Conservation (phyloP, 371 early-diverging fungal species). For the Rhizopus delemar region DNA sequence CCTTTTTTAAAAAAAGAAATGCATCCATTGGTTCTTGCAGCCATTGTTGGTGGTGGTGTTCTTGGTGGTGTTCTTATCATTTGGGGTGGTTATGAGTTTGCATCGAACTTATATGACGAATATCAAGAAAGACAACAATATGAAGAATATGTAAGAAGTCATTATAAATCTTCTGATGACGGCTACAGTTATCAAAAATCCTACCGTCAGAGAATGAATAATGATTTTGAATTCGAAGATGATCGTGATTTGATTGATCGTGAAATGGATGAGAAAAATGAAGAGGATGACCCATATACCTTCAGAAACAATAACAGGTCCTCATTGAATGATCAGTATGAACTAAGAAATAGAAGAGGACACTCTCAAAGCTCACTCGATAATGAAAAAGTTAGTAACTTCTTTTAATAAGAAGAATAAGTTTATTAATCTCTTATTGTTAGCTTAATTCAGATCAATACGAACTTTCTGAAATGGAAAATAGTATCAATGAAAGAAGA, state of each 20-base stretch:
- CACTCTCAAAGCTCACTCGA: neutral
- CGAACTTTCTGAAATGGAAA: conserved; percentile 30
- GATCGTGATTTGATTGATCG: neutral
- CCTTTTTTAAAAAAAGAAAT: neutral
- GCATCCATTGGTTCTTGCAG: neutral
- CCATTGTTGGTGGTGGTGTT: neutral
- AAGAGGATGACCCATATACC: neutral
- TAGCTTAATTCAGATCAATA: conserved; percentile 14
- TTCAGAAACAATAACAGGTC: neutral
- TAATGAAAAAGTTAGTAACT: too few species aligned
- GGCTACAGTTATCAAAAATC: neutral
- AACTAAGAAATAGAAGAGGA: neutral
- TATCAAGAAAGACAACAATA: neutral
- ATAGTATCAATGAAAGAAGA: conserved; percentile 22
- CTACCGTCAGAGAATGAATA: neutral
- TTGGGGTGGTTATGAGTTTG: neutral
- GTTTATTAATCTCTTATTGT: neutral
- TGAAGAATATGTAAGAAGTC: neutral
- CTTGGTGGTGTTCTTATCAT: neutral
- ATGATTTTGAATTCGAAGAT: neutral
- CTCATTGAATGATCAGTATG: neutral
- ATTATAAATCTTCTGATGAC: neutral
- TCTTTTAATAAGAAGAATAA: too few species aligned
- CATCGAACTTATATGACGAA: neutral
- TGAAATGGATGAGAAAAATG: neutral